These are phyloP conservation scores for Metschnikowia rubicola DNA, from an alignment of 805 yeast genomes.

Conservation along the genomic window DNA sequence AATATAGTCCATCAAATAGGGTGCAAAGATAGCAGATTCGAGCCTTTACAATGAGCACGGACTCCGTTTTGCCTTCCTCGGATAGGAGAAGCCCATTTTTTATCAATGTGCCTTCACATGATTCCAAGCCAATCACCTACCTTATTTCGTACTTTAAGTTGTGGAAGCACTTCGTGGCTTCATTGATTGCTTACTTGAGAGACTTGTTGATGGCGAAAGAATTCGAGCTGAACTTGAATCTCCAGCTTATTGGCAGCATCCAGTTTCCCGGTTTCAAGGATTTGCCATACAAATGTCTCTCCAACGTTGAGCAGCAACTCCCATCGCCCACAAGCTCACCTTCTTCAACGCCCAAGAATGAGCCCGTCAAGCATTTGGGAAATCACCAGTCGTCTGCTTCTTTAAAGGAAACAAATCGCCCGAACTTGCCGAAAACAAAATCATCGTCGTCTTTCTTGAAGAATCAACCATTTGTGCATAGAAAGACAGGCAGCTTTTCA, in stretches of 20 bases:
- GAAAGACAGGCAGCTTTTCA: conserved; percentile 14
- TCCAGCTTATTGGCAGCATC: conserved; percentile 36
- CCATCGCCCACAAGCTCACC: conserved; percentile 13
- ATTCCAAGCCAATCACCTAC: conserved; percentile 38
- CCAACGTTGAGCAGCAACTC: conserved; percentile 13
- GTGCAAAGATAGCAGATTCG: no score
- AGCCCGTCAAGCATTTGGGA: conserved; percentile 9
- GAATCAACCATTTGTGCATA: conserved; percentile 20
- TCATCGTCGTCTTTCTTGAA: conserved; percentile 24
- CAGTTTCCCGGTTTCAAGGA: conserved; percentile 45
- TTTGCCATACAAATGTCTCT: conserved; percentile 26
- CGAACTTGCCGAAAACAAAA: conserved; percentile 24
- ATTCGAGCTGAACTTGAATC: conserved; percentile 31
- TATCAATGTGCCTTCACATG: conserved; percentile 36
- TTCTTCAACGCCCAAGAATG: conserved; percentile 14
- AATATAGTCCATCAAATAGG: no score
- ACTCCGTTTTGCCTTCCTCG: conserved; percentile 26
- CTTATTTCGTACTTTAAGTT: conserved; percentile 37
- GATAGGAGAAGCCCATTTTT: conserved; percentile 38
- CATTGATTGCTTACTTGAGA: conserved; percentile 35
- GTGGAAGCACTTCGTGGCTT: conserved; percentile 39
- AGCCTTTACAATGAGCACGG: background rate
- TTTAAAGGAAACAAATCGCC: conserved; percentile 17
- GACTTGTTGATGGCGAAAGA: conserved; percentile 49
- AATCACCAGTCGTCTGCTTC: conserved; percentile 1